Percentiles rank a stretch among this genome's conserved stretches.
These are phyloP conservation scores for Meredithiella fracta DNA, from an alignment of 2,329 filamentous ascomycete genomes.

Conservation along the genomic window DNA sequence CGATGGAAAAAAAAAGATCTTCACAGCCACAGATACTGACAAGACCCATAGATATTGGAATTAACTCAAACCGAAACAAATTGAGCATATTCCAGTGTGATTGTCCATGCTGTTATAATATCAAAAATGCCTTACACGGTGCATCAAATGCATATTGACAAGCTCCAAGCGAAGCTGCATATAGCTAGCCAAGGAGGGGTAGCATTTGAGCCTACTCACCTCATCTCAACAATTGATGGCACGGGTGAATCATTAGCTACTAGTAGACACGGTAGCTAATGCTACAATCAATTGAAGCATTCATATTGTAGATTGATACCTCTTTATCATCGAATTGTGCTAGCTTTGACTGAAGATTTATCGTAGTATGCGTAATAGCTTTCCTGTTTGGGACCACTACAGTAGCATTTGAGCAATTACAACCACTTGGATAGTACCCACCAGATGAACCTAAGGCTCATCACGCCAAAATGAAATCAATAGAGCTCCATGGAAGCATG, in stretches of 20 bases:
- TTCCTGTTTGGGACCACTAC: not conserved
- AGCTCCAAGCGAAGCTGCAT: not conserved
- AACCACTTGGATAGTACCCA: not conserved
- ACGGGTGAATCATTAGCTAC: not conserved
- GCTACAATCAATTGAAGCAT: too few species aligned
- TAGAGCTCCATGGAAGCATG: conserved; percentile 7
- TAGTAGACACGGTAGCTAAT: not conserved
- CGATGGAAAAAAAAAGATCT: too few species aligned
- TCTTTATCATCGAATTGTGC: not conserved
- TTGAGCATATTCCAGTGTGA: not conserved
- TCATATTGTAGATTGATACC: too few species aligned
- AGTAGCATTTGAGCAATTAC: not conserved
- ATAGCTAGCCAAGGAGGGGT: conserved; percentile 1
- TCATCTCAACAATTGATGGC: not conserved
- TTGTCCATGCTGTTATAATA: not conserved
- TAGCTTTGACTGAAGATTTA: not conserved
- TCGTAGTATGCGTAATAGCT: not conserved
- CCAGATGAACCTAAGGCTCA: not conserved
- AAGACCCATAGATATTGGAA: too few species aligned
- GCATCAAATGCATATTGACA: not conserved
- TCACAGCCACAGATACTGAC: too few species aligned
- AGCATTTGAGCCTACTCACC: not conserved
- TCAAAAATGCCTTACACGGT: not conserved
- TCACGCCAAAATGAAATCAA: not conserved
- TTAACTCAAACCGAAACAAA: too few species aligned